Conservation (phyloP, 768 basidiomycete genomes). For the Hydnum rufescens region DNA sequence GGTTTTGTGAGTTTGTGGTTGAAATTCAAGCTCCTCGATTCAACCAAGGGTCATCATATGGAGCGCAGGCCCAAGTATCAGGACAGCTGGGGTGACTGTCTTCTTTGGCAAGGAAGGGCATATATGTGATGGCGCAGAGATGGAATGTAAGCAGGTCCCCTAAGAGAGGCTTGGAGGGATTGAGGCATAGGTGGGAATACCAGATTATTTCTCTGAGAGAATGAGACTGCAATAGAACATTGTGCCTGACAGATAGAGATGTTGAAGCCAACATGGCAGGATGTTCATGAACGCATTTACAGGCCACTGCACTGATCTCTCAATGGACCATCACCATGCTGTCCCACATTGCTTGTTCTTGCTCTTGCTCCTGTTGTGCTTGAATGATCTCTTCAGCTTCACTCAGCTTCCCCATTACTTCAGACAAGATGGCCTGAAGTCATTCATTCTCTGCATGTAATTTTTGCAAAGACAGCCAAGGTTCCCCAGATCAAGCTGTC, state of each 20-base stretch:
- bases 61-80: constrained; percentile 21
- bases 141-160: background rate
- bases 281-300: background rate
- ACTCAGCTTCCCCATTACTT: constrained; percentile 36
- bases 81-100: constrained; percentile 20
- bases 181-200: background rate
- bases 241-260: constrained; percentile 36
- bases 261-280: background rate
- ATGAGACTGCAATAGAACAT: constrained; percentile 22
- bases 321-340: constrained; percentile 53
- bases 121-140: no score
- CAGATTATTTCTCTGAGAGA: constrained; percentile 15
- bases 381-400: constrained; percentile 43
- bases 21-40: constrained; percentile 64
- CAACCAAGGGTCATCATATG: constrained; percentile 8
- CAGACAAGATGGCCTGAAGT: constrained; percentile 41
- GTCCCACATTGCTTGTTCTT: constrained; percentile 60
- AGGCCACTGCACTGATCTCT: constrained; percentile 26
- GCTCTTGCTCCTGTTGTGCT: constrained; percentile 52
- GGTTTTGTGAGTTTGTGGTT: constrained; percentile 34
- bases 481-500: background rate
- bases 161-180: background rate
- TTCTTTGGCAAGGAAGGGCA: no score
- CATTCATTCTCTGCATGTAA: constrained; percentile 34
- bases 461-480: background rate